Evolutionary conservation across 1,139 yeast genomes (phyloP).

Genomic region (Spathaspora sp.): DNA sequence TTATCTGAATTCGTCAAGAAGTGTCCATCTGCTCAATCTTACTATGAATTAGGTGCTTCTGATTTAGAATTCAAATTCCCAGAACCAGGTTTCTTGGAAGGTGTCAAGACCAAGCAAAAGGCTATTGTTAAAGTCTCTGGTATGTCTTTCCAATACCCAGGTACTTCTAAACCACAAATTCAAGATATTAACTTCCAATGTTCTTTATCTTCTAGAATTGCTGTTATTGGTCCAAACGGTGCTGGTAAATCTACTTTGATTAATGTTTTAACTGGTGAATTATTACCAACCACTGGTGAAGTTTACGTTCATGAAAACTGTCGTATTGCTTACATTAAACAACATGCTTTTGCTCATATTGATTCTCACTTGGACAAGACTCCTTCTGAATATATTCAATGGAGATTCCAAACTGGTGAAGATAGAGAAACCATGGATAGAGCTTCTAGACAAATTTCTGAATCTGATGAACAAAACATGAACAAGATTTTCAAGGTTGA

Average conservation of each 20-base stretch:
- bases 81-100: conserved; percentile 99
- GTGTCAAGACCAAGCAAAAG: conserved; percentile 99
- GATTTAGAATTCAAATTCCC: conserved; percentile 96
- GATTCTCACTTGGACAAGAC: conserved; percentile 98
- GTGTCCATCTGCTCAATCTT: conserved; percentile 98
- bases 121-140: conserved; percentile 96
- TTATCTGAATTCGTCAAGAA: conserved; percentile 96
- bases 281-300: conserved; percentile 96
- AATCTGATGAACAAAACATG: conserved; percentile 96
- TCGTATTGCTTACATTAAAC: conserved; percentile 99
- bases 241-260: conserved; percentile 99
- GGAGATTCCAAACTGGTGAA: conserved; percentile 99
- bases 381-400: conserved; percentile 99
- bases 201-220: conserved; percentile 98
- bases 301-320: conserved; percentile 99
- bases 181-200: conserved; percentile 92
- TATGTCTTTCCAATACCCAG: conserved; percentile 99
- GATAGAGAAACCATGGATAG: conserved; percentile 99
- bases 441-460: conserved; percentile 98
- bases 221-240: conserved; percentile 99
- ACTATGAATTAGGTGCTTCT: conserved; percentile 98
- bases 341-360: conserved; percentile 99
- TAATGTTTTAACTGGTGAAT: conserved; percentile 98
- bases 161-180: conserved; percentile 95
- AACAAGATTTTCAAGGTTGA: conserved; percentile 98